Evolutionary conservation across 371 early-diverging fungal species (phyloP).

Genomic region (Mucor mucedo): DNA sequence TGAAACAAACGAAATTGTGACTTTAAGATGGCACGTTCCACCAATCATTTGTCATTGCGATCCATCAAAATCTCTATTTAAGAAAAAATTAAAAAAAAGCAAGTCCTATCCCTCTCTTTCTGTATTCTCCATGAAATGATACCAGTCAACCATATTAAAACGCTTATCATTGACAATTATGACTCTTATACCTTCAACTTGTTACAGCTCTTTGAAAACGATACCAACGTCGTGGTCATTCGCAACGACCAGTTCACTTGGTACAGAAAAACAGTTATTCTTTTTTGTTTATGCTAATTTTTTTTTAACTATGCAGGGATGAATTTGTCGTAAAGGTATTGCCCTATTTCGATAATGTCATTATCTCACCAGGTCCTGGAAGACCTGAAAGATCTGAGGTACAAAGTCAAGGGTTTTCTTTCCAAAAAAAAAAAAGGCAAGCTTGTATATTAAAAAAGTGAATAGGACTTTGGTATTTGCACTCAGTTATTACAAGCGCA

Average conservation of each 20-base stretch:
- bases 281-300: neutral
- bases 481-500: constrained; percentile 63
- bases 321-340: constrained; percentile 61
- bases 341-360: constrained; percentile 86
- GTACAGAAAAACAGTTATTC: constrained; percentile 37
- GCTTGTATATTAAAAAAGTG: neutral
- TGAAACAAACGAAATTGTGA: neutral
- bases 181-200: constrained; percentile 97
- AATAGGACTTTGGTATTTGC: constrained; percentile 88
- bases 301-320: constrained; percentile 42
- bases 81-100: neutral
- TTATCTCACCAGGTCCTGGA: constrained; percentile 96
- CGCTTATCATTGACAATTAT: constrained; percentile 93
- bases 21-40: constrained; percentile 1
- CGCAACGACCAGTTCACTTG: constrained; percentile 81
- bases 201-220: constrained; percentile 68
- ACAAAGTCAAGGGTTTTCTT: neutral
- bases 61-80: neutral
- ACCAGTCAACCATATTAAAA: constrained; percentile 29
- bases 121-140: neutral
- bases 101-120: neutral
- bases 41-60: neutral
- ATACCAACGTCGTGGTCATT: constrained; percentile 73
- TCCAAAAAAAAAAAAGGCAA: neutral
- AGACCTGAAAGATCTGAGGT: constrained; percentile 64